Percentiles rank a stretch among this genome's conserved stretches.
phyloP scores from a whole-genome alignment of 306 rosid species.

The Vigna reflexopilosa region DNA sequence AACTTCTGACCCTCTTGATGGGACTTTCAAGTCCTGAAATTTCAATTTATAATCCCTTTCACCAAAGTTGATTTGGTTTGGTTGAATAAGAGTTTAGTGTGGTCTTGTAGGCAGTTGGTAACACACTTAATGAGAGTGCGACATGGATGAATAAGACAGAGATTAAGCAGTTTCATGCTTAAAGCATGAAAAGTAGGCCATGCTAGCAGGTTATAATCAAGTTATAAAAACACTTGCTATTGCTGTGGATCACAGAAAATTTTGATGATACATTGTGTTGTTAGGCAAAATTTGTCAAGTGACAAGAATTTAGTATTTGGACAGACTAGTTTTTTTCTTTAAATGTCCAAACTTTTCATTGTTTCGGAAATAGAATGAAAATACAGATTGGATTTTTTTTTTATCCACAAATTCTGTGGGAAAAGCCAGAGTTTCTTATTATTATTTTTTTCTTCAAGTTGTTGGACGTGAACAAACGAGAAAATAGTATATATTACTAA shows the following conservation, averaged over 20 bases:
- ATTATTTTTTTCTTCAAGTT: not conserved
- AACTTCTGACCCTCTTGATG: conserved; percentile 44
- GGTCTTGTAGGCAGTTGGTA: conserved; percentile 44
- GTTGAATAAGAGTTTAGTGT: conserved; percentile 70
- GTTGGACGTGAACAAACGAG: not conserved
- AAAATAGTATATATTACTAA: not conserved
- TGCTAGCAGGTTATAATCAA: conserved; percentile 32
- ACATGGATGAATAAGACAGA: conserved; percentile 40
- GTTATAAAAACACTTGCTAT: conserved; percentile 22
- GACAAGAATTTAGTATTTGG: not conserved
- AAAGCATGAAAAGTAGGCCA: conserved; percentile 41
- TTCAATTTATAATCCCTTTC: conserved; percentile 53
- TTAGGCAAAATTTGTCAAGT: not conserved
- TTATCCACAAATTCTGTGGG: not conserved
- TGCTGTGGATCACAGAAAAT: conserved; percentile 36
- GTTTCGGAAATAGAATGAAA: conserved; percentile 25
- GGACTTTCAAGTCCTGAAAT: conserved; percentile 54
- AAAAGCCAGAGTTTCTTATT: not conserved
- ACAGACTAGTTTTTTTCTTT: not conserved
- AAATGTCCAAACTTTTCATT: conserved; percentile 1
- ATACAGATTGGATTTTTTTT: not conserved
- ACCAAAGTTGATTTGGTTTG: conserved; percentile 58
- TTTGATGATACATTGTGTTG: conserved; percentile 16
- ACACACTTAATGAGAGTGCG: conserved; percentile 40
- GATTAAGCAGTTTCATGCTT: conserved; percentile 41